Evolutionary conservation across 1,139 yeast species (phyloP), one percentile per base, ranked within the genome.

Genomic region (Pichia sp.): DNA sequence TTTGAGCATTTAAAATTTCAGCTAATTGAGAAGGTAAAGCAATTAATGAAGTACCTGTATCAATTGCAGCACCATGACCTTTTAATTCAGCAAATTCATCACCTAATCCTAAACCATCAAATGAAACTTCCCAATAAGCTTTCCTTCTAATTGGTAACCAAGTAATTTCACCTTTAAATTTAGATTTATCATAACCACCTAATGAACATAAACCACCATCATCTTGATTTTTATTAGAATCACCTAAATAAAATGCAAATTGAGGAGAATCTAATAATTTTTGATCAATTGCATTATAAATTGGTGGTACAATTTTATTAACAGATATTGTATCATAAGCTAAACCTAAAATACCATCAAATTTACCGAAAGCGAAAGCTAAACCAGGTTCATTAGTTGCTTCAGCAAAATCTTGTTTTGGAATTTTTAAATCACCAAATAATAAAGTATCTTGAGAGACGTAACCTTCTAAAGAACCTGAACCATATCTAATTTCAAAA

Each of bases 111-210:
- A 91, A 71, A 55, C 95, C 89, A 55, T 86, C 86, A 52, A 91
- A 82, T 51, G 83, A 75, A 47, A 91, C 98, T 71, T 91, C 98
- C 98, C 98, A 91, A 75, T 91, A 91, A 30, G 97, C 98, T 79
- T 89, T 85, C 74, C 98, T 85, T 71, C 98, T 86, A 47, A 91
- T 93, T 44, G 98, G 98, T 66, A 91, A 75, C 84, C 94, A 88
- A 41, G 91, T 83, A 55, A 91, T 72, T 54, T 89, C 77, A 50
- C 98, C 98, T 38, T 68, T 66, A 65, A 69, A 86, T 59, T 78
- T 74, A 48, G 78, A 62, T 52, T 78, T 72, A 61, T 89, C 96
- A 54, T 80, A 71, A 50, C 98, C 98, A 63, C 98, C 98, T 60
- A 91, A 84, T 24, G 96, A 85, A 52, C 93, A 95, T 49, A 80